Evolutionary conservation across 495 filamentous ascomycete species (phyloP).

Genomic region (Astrothelium subdiscretum): DNA sequence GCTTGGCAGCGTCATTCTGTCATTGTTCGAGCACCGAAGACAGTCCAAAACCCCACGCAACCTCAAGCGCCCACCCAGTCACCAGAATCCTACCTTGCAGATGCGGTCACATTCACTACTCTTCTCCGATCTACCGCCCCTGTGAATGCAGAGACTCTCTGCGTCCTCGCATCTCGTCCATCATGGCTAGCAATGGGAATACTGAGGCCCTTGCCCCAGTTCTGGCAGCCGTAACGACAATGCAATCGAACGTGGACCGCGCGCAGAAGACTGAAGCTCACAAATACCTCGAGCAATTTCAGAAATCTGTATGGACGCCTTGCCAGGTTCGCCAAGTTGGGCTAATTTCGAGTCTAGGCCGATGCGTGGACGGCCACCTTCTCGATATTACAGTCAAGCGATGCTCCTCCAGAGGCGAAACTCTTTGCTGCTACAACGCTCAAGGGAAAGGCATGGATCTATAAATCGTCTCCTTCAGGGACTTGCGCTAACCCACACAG

Average conservation of each 20-base stretch:
- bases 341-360: constrained; percentile 40
- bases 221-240: constrained; percentile 74
- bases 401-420: constrained; percentile 67
- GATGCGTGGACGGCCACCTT: constrained; percentile 86
- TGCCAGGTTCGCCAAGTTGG: too few species aligned
- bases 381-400: constrained; percentile 64
- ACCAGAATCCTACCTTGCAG: neutral
- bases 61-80: neutral
- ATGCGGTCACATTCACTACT: neutral
- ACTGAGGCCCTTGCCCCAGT: constrained; percentile 68
- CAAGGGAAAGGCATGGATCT: constrained; percentile 78
- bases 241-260: constrained; percentile 66
- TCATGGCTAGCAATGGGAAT: constrained; percentile 58
- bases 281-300: constrained; percentile 84
- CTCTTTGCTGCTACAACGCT: constrained; percentile 93
- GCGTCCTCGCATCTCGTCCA: constrained; percentile 19
- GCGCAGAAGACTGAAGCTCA: constrained; percentile 80
- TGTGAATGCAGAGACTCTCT: neutral
- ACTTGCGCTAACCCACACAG: constrained; percentile 30
- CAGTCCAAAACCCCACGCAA: neutral
- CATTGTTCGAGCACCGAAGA: neutral
- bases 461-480: too few species aligned
- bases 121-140: neutral
- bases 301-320: constrained; percentile 72
- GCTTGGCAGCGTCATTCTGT: neutral